Evolutionary conservation across 495 filamentous ascomycete genomes (phyloP), one percentile per base, ranked within the genome.

Genomic region (Staphylotrichum longicolle): DNA sequence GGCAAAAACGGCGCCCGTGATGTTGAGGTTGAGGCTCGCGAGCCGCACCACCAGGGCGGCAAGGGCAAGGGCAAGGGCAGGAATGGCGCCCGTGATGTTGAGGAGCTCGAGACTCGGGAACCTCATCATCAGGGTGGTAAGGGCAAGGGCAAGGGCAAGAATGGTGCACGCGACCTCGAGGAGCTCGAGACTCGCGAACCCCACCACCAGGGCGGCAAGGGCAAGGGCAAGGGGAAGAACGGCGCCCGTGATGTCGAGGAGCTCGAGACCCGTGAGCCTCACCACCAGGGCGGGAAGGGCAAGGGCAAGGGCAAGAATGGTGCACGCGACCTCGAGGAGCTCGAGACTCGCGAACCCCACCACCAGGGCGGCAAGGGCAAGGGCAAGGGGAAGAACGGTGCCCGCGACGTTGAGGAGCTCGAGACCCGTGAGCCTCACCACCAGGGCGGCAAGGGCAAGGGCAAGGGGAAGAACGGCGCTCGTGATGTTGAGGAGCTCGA

Each of bases 371-470:
- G 6, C 10, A 39, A 39, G 10, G 37, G 6, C 10, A 39, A 39
- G 37, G 37, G 37, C 10, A 32, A 54, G 2, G 51, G 35, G 0
- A 32, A 41, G 10, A 32, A 54, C 11, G 34, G 37, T 7, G 49
- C 30, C 30, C 7, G 11, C 12, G 49, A 37, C 10, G n/a, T 33
- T 3, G 52, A 42, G 39, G 15, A 47, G 5, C 44, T 47, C 8
- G 44, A 47, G 44, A 47, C 44, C 20, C 44, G 44, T n/a, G 44
- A 47, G 41, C 41, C 41, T 44, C 41, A 44, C 41, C 41, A 44
- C 12, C 41, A 44, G 41, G 41, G 41, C 41, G 37, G 5, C 37
- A 39, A 39, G 37, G 37, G 37, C 9, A 44, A 44, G 41, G 41
- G 41, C 7, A 44, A 44, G 41, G 12, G 12, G 12, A 44, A 44